Percentiles rank a stretch among this genome's conserved stretches.
phyloP scores from a whole-genome alignment of 371 early-diverging fungal species.

The Mortierella polycephala region DNA sequence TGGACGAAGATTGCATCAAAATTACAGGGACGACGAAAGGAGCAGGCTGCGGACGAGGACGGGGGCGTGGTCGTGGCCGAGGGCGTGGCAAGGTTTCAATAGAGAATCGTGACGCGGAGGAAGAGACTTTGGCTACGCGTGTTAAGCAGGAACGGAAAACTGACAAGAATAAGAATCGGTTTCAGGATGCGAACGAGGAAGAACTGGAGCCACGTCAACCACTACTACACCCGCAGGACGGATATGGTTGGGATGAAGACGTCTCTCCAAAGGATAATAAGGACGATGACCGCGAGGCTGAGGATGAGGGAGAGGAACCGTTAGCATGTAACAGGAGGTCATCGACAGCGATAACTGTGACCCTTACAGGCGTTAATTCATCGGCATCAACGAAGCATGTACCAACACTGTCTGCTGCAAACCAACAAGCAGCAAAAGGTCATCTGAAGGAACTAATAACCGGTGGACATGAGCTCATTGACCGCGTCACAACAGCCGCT shows the following conservation, averaged over 20 bases:
- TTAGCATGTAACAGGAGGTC: slow-evolving; percentile 1
- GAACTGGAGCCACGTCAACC: neutral
- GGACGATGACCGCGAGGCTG: neutral
- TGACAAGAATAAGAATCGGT: neutral
- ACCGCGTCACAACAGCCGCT: slow-evolving; percentile 26
- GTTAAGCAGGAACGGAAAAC: neutral
- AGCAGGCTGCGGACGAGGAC: slow-evolving; percentile 20
- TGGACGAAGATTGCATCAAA: neutral
- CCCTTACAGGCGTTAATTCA: neutral
- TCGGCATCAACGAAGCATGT: neutral
- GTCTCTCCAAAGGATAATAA: neutral
- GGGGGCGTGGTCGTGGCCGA: slow-evolving; percentile 23
- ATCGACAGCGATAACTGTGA: neutral
- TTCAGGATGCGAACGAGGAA: slow-evolving; percentile 1
- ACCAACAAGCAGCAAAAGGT: neutral
- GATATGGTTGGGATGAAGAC: slow-evolving; percentile 37
- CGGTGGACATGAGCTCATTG: slow-evolving; percentile 18
- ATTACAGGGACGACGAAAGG: neutral
- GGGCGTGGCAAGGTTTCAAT: slow-evolving; percentile 15
- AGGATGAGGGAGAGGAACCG: slow-evolving; percentile 6
- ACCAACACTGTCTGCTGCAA: neutral
- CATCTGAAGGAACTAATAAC: slow-evolving; percentile 9
- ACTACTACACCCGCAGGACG: slow-evolving; percentile 35
- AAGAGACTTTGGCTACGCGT: neutral
- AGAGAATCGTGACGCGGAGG: slow-evolving; percentile 1